Base-by-base conservation (phyloP, 345 rosid genomes). In the Capsella bursapastoris region DNA sequence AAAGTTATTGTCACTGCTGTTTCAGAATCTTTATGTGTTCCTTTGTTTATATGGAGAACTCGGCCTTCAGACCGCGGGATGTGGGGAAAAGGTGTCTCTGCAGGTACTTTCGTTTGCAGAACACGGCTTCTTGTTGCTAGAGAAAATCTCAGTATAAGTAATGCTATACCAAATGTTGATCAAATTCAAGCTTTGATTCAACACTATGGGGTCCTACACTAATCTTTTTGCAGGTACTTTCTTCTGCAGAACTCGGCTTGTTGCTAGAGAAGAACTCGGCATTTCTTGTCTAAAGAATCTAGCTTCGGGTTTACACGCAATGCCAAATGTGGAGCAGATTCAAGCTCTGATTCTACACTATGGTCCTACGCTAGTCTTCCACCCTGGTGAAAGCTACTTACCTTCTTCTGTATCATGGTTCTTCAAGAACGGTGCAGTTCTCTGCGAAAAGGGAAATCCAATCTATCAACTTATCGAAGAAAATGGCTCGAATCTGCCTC, bases 261-360 rank as follows among this genome's bases (percentile, higher is more conserved):
- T 50, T 3, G 51, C 72, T 16, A 82, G 82, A 48, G 84, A 84
- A 27, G 83, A 83, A 25, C 43, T 71, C 55, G 22, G 52, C 50
- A 75, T 84, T 7, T 72, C 83, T 16, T 92, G 96, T 82, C 83
- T 92, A 76, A 92, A 78, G 83, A 95, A 87, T 69, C 78, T 81
- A 0, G 84, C 87, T 64, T 73, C 82, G 16, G 66, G 74, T 8
- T 79, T 90, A 62, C 88, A 79, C 38, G 90, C 93, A 41, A 89
- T 87, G 99, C 96, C 97, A 51, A 89, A 82, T 64, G 57, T 77
- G 22, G 80, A 95, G 59, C 96, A 92, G 84, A 81, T 91, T 57
- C 85, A 87, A 73, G 82, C 82, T 3, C 83, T 88, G 53, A 81
- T 91, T 49, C 73, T 72, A 40, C 92, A 86, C 80, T 90, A 87